Evolutionary conservation across 306 rosid genomes (phyloP), one percentile per base, ranked within the genome.

Genomic region (Rosa rugosa): DNA sequence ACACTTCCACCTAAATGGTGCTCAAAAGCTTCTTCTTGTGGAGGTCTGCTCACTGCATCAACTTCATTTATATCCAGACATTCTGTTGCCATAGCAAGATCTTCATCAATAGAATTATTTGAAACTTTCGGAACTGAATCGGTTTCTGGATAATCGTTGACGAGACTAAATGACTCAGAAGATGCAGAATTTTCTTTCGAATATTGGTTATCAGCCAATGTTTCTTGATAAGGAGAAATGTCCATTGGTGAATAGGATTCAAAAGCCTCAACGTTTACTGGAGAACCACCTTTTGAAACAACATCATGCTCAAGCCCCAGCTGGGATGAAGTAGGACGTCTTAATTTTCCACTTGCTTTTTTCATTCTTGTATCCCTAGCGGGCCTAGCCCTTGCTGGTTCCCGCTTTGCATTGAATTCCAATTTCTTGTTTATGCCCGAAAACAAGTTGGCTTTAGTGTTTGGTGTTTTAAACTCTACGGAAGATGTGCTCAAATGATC

Each of bases 231-330:
- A 3, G 98, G 98, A 57, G 99, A 95, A 79, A 89, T 87, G 38
- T 93, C 98, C 98, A 95, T 93, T 0, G 99, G 99, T 40, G 98
- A 95, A 86, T 74, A 94, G 49, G 83, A 47, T 69, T 89, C 94
- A 17, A 76, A 89, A 62, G 80, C 85, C 80, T 80, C 91, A 18
- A 51, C 22, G 31, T 75, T 83, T 72, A 83, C 90, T 65, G 83
- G 90, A 62, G 83, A 67, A 80, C 73, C 79, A 79, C 75, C 83
- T 79, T 80, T 83, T n/a, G 82, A 75, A 78, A 78, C 76, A 81
- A 82, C 82, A 83, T 87, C 86, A 38, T 84, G 96, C 36, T 81
- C 88, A 31, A 49, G 79, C 79, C 84, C 81, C 68, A 75, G 79
- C 77, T 85, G 91, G 44, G 82, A 84, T 34, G 82, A 57, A 54